Evolutionary conservation across 1,139 yeast genomes (phyloP), one percentile per base, ranked within the genome.

Genomic region (Suhomyces guaymorum): DNA sequence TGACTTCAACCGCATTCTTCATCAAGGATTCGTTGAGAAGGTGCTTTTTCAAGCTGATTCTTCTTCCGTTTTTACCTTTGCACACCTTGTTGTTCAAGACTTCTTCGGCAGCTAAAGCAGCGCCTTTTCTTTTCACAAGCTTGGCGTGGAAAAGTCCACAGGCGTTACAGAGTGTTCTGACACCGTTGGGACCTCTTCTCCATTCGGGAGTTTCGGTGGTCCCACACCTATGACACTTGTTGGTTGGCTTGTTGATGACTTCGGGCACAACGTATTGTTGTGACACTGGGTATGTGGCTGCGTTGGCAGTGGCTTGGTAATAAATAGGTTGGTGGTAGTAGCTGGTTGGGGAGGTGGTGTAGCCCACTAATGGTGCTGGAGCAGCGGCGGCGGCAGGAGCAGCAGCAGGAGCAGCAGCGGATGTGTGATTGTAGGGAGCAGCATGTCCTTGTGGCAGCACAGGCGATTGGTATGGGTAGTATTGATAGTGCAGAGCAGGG

Each of bases 131-230:
- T 55, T 81, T 81, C 32, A 78, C 76, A 36, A 83, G 64, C 54
- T 85, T 85, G 17, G 92, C 88, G 58, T 82, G 88, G 56, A 77
- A 85, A 32, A 88, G 66, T 0, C 96, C 96, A 61, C 96, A 88
- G 0, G 96, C 95, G 57, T 88, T 88, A 59, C 96, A 88, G 39
- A 88, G 65, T 0, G 95, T 85, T 33, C 94, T 69, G 10, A 83
- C 84, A 0, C 96, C 96, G 42, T 79, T 77, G 2, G 96, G 96
- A 0, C 96, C 96, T 38, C 89, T 71, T 46, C 96, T 70, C 96
- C 96, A 88, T 61, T 88, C 96, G 1, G 96, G 95, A 1, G 96
- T 87, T 42, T 82, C 87, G 3, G 77, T 73, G n/a, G 85, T 80
- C 14, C 83, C 85, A 57, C 96, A 88, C 44, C 83, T 78, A 39